Conservation (phyloP, 2,329 filamentous ascomycete species). For the Aspergillus tubingensis region DNA sequence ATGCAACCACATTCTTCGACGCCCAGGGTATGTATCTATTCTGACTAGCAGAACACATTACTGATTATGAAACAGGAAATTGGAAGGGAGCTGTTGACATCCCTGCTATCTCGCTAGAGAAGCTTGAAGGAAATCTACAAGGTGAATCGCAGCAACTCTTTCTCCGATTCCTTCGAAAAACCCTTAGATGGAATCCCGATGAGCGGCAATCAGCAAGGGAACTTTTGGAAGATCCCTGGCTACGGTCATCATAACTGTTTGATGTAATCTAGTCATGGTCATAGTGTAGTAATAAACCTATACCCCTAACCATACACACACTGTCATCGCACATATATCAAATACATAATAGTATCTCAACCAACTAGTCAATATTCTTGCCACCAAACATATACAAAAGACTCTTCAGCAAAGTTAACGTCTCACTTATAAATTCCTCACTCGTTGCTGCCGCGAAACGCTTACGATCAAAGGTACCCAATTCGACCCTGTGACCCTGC, state of each 20-base stretch:
- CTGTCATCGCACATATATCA: no score
- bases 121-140: constrained; percentile 17
- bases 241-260: neutral
- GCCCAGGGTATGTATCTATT: neutral
- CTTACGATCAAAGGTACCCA: no score
- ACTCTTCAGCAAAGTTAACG: no score
- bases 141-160: constrained; percentile 15
- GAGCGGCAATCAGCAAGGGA: constrained; percentile 21
- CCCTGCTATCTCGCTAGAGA: constrained; percentile 18
- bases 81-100: constrained; percentile 18
- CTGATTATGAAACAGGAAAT: constrained; percentile 10
- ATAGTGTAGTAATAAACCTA: no score
- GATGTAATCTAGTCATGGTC: no score
- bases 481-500: no score
- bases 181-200: constrained; percentile 23
- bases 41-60: neutral
- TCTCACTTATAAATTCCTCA: no score
- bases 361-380: no score
- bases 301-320: no score
- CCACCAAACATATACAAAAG: no score
- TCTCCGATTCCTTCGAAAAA: constrained; percentile 24
- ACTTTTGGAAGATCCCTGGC: constrained; percentile 22
- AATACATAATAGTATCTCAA: no score
- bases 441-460: no score
- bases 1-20: neutral